A percentile compares a stretch with the other conserved stretches of the same genome.
These are phyloP conservation scores for sorghum (Sorghum bicolor) DNA, from an alignment of 176 grass and related monocot genomes.

Conservation along the genomic window Sorghum_bicolor_NCBIv3 NC_012874.2:67481001-67481500, in stretches of 20 bases:
- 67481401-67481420: background rate
- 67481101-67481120: no score
- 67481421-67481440: no score
- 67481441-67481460: constrained; percentile 34
- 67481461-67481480: background rate
- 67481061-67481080: no score
- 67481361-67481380: background rate
- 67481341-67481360: constrained; percentile 29
- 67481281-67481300: background rate
- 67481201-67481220: background rate
- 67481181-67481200: background rate
- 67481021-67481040: no score
- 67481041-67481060: no score
- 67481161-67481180: background rate
- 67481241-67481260: background rate
- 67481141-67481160: background rate
- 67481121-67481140: background rate
- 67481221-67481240: constrained; percentile 13
- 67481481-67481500: background rate
- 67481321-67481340: constrained; percentile 15
- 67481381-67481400: constrained; percentile 35
- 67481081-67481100: no score
- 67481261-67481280: background rate
- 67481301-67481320: background rate
- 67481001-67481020: no score